Conservation (phyloP, 2,329 filamentous ascomycete genomes). For the Alternaria brassicae region DNA sequence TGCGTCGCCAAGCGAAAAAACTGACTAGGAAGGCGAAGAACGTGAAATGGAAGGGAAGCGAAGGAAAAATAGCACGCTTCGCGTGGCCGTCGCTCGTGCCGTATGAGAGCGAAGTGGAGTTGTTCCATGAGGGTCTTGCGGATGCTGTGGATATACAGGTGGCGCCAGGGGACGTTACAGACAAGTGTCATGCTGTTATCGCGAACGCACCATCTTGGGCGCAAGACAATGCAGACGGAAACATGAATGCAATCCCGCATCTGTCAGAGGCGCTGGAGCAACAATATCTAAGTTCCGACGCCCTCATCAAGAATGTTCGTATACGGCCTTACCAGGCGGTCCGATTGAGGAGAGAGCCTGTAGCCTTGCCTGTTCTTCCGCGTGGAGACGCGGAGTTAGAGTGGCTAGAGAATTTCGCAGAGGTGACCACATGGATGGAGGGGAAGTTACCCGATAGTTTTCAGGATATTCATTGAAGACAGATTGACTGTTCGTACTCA, state of each 20-base stretch:
- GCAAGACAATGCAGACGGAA: not conserved
- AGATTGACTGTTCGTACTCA: not conserved
- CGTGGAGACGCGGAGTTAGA: slow-evolving; percentile 5
- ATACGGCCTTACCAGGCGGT: not conserved
- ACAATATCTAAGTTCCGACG: not conserved
- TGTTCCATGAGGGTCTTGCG: slow-evolving; percentile 3
- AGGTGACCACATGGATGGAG: slow-evolving; percentile 13
- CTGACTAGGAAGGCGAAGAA: not conserved
- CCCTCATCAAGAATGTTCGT: not conserved
- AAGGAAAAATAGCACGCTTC: slow-evolving; percentile 5
- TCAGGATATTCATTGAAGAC: not conserved
- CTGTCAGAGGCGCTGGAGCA: not conserved
- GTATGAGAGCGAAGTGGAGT: slow-evolving; percentile 12
- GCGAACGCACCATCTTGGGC: not conserved
- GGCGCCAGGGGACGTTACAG: not conserved
- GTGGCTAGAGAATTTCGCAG: slow-evolving; percentile 10
- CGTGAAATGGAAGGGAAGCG: not conserved
- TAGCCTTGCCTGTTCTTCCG: not conserved
- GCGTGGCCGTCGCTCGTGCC: slow-evolving; percentile 15
- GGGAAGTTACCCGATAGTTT: not conserved
- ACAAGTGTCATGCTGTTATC: not conserved
- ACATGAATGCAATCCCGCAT: not conserved
- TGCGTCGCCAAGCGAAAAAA: not conserved
- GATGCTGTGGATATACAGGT: not conserved
- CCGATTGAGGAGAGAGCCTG: not conserved